Evolutionary conservation across 495 filamentous ascomycete genomes (phyloP), one percentile per base, ranked within the genome.

Genomic region (Acidiella bohemica): DNA sequence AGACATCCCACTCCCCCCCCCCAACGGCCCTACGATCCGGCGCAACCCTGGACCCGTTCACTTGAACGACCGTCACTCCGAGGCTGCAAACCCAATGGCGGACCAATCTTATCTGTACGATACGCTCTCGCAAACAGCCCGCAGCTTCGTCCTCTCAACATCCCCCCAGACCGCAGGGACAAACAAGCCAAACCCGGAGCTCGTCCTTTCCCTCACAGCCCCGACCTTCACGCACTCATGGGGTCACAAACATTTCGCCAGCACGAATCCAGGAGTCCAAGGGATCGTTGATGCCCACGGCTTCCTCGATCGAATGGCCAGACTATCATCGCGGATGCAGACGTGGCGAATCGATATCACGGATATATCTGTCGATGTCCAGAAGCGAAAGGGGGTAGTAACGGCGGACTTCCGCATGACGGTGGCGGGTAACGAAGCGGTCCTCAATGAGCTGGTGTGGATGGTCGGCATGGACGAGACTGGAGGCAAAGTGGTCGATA

Each of bases 401-500:
- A 44, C 42, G 28, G 39, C 25, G 33, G 41, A 42, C n/a, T 52
- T 53, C 32, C 29, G n/a, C n/a, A 55, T 55, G 49, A 23, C 26
- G 18, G 20, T 33, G n/a, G 28, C 28, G 34, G 36, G 40, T 2
- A 20, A 27, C 12, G 32, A 31, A 11, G 14, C 36, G 20, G 45
- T 55, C 22, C 21, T 49, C 23, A 49, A 55, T 30, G 53, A 55
- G 29, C 28, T 55, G 3, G 5, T 55, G 14, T 53, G 42, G 31
- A 46, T 20, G 35, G 22, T 55, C 18, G 17, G 3, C 3, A 54
- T 60, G 47, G 45, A 56, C 34, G 52, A 58, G 40, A 42, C 27
- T 37, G 60, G 53, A 13, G 46, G 53, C 36, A 58, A 57, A 42
- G 49, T 61, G 29, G 42, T 37, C 10, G 51, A 39, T 28, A 43